Evolutionary conservation across 805 yeast genomes (phyloP), one percentile per base, ranked within the genome.

Genomic region (Ogataea pini): DNA sequence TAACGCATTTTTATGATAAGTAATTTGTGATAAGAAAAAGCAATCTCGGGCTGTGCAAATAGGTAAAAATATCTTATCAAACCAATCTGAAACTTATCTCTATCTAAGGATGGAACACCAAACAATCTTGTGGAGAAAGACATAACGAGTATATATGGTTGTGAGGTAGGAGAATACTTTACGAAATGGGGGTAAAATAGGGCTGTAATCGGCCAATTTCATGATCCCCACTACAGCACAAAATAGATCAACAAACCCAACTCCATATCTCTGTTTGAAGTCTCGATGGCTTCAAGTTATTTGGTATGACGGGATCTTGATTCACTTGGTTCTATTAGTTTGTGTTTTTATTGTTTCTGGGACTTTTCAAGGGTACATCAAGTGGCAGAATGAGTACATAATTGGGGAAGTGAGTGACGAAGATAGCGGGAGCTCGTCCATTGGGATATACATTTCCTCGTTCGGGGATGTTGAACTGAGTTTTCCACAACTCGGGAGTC

Each of bases 181-280:
- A n/a, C n/a, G n/a, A n/a, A n/a, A n/a, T n/a, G n/a, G n/a, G n/a
- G n/a, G n/a, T n/a, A n/a, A n/a, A n/a, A n/a, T n/a, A n/a, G n/a
- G n/a, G n/a, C n/a, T n/a, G n/a, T n/a, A n/a, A n/a, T n/a, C n/a
- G n/a, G n/a, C n/a, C n/a, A n/a, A n/a, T n/a, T 8, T 22, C 25
- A 22, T 22, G 25, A 22, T 8, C 8, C 7, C 25, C 20, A 57
- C 59, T 1, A 54, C 61, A 4, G 54, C 57, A n/a, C 55, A 54
- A 36, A 60, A 60, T 45, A 34, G 64, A 42, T 43, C 60, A 2
- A 46, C 52, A 3, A 45, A 43, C 20, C 50, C 54, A 4, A 60
- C 64, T 1, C 52, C 61, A 2, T 61, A 61, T 34, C 51, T 59
- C 14, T 58, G 65, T 45, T 42, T 61, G 34, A 59, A 57, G 42